Conservation (phyloP, 2,329 filamentous ascomycete species). For the Fusarium tjaetaba region DNA sequence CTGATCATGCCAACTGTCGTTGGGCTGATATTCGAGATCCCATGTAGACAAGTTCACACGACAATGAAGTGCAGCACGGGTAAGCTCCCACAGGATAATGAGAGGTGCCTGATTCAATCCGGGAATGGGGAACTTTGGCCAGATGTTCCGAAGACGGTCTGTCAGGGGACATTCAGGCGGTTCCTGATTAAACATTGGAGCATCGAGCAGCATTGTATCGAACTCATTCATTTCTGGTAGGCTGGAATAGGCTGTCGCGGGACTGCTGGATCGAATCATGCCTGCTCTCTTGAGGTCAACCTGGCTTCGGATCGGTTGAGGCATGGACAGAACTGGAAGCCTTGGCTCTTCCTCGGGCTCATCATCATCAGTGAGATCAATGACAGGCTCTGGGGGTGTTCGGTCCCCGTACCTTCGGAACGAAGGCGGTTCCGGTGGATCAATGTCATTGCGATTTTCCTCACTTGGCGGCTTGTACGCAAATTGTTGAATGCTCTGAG, state of each 20-base stretch:
- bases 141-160: slow-evolving; percentile 50
- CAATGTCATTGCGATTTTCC: neutral
- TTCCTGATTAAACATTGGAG: neutral
- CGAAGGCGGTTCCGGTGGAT: neutral
- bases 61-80: slow-evolving; percentile 59
- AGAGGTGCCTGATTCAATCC: slow-evolving; percentile 58
- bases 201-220: slow-evolving; percentile 2
- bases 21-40: slow-evolving; percentile 48
- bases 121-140: slow-evolving; percentile 52
- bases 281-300: neutral
- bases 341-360: slow-evolving; percentile 22
- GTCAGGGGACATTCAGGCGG: slow-evolving; percentile 13
- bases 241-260: slow-evolving; percentile 31
- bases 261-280: slow-evolving; percentile 16
- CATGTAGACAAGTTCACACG: slow-evolving; percentile 51
- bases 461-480: slow-evolving; percentile 5
- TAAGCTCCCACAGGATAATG: slow-evolving; percentile 63
- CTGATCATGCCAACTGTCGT: slow-evolving; percentile 56
- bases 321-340: slow-evolving; percentile 1
- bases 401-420: slow-evolving; percentile 3
- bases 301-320: neutral
- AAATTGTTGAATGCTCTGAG: slow-evolving; percentile 17
- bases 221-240: slow-evolving; percentile 28
- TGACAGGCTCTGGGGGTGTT: slow-evolving; percentile 13
- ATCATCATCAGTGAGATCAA: neutral